phyloP scores from a whole-genome alignment of 805 yeast species.

The Teunomyces kruisii region DNA sequence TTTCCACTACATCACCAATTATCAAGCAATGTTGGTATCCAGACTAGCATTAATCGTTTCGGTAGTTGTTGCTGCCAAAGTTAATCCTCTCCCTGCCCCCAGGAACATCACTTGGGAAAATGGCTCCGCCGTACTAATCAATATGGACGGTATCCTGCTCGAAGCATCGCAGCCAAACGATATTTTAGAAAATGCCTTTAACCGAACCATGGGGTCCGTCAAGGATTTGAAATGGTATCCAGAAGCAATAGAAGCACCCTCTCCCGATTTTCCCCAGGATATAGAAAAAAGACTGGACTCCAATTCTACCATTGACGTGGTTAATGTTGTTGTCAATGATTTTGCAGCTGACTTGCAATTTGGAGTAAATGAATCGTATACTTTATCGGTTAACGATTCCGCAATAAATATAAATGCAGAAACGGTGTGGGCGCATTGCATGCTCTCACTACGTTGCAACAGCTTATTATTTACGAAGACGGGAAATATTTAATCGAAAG shows the following conservation, averaged over 20 bases:
- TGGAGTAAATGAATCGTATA: constrained; percentile 39
- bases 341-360: constrained; percentile 26
- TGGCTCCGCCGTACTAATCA: background rate
- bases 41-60: background rate
- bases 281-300: background rate
- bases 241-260: constrained; percentile 26
- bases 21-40: background rate
- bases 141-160: constrained; percentile 5
- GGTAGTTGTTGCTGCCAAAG: constrained; percentile 5
- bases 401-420: constrained; percentile 24
- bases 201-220: constrained; percentile 18
- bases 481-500: constrained; percentile 27
- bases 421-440: constrained; percentile 43
- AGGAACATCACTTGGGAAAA: constrained; percentile 16
- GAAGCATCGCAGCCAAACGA: constrained; percentile 5
- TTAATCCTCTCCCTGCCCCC: constrained; percentile 25
- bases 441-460: constrained; percentile 41
- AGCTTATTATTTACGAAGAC: constrained; percentile 30
- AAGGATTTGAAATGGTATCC: constrained; percentile 33
- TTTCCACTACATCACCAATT: too few relatives aligned
- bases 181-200: constrained; percentile 23
- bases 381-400: constrained; percentile 16
- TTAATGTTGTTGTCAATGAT: constrained; percentile 17
- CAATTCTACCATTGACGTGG: background rate
- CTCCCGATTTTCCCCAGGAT: constrained; percentile 13